Percentiles rank a stretch among this genome's conserved stretches.
These are phyloP conservation scores for Trichocomaceae sp. DNA, from an alignment of 2,329 filamentous ascomycete species.

Conservation along the genomic window DNA sequence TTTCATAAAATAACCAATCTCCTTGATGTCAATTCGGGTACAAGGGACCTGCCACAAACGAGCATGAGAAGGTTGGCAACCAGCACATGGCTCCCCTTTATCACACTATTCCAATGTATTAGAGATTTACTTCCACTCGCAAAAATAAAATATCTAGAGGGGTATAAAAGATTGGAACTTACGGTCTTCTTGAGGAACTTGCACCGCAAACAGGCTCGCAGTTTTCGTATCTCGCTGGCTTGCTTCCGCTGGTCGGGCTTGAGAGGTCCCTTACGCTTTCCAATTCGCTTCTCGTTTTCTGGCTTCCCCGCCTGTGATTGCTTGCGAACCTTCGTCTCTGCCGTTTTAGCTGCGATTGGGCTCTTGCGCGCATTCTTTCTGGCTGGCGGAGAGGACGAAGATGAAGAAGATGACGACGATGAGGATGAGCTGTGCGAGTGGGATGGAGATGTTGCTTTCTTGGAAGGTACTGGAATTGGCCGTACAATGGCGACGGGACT, in stretches of 20 bases:
- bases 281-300: slow-evolving; percentile 89
- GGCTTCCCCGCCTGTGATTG: slow-evolving; percentile 66
- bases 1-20: slow-evolving; percentile 98
- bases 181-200: slow-evolving; percentile 97
- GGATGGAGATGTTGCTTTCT: slow-evolving; percentile 48
- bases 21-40: slow-evolving; percentile 97
- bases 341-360: slow-evolving; percentile 68
- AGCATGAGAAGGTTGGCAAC: slow-evolving; percentile 91
- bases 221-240: slow-evolving; percentile 91
- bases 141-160: not conserved
- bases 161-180: slow-evolving; percentile 14
- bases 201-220: slow-evolving; percentile 87
- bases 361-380: slow-evolving; percentile 65
- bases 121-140: slow-evolving; percentile 3
- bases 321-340: slow-evolving; percentile 79
- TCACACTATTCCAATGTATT: slow-evolving; percentile 54
- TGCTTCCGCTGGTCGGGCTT: slow-evolving; percentile 92
- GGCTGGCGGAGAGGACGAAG: slow-evolving; percentile 58
- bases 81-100: slow-evolving; percentile 91
- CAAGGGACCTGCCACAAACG: slow-evolving; percentile 96
- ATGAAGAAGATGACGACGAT: slow-evolving; percentile 49
- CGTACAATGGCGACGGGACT: slow-evolving; percentile 63
- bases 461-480: slow-evolving; percentile 51
- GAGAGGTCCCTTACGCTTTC: slow-evolving; percentile 80
- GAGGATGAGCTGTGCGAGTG: slow-evolving; percentile 58